Evolutionary conservation across 1,284 basidiomycete genomes (phyloP), one percentile per base, ranked within the genome.

Genomic region (Pseudozyma sp.): DNA sequence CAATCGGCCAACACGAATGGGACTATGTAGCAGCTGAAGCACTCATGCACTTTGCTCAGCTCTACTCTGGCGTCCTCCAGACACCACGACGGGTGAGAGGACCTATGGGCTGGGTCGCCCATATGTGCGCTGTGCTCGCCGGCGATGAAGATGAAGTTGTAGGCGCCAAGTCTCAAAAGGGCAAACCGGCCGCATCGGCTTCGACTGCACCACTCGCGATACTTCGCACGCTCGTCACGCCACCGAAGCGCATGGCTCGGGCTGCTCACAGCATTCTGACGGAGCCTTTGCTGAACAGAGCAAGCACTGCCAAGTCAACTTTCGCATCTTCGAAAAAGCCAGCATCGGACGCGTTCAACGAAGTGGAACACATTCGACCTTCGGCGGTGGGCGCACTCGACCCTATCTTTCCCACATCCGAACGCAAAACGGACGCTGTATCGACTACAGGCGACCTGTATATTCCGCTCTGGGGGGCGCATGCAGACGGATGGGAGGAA

Each of bases 11-110:
- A 40, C 78, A 77, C 56, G 77, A 80, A 34, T 80, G 78, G 78
- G 83, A 85, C 48, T 84, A 82, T 49, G 77, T 85, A 18, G 70
- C 81, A 12, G 69, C 79, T 5, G 82, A 83, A 50, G 70, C 80
- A 34, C 74, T 85, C 7, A 70, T 81, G 57, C 83, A 85, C 50
- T 85, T 83, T 50, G 82, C 83, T 38, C 82, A 85, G 65, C 71
- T 84, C 31, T 85, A 85, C 43, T 65, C 82, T 5, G 80, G 80
- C 45, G 73, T 81, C 0, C 65, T 85, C 45, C 52, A 70, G 14
- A 72, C 69, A 10, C 83, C 83, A 7, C 69, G 83, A 19, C 61
- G 83, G 16, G 77, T 83, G 1, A 43, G 69, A 18, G 83, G 83
- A 3, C 83, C 83, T 3, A 76, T 72, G 74, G 81, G 81, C 19